These are phyloP conservation scores for Thermochaetoides thermophila DNA, from an alignment of 495 filamentous ascomycete genomes.

Conservation along the genomic window DNA sequence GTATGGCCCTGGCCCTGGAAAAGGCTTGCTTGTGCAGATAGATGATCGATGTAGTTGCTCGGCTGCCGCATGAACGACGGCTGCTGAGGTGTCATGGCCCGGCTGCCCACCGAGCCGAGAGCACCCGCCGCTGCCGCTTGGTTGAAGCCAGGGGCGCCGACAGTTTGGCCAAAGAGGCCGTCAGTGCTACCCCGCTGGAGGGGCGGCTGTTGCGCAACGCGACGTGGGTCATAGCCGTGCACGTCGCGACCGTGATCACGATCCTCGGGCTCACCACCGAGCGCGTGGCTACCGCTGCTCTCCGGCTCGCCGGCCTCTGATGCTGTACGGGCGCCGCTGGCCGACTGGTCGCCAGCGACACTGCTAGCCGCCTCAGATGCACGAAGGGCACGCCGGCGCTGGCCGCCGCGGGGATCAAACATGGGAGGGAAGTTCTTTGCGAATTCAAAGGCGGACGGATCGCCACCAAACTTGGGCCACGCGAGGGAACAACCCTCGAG, in stretches of 20 bases:
- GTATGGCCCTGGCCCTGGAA: conserved; percentile 68
- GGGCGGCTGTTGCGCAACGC: conserved; percentile 56
- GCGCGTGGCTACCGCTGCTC: conserved; percentile 66
- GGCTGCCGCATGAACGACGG: conserved; percentile 50
- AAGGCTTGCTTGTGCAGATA: conserved; percentile 33
- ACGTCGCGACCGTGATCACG: conserved; percentile 37
- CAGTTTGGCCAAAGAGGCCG: conserved; percentile 37
- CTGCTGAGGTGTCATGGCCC: conserved; percentile 72
- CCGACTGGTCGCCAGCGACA: conserved; percentile 37
- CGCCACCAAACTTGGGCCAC: conserved; percentile 13
- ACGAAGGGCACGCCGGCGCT: conserved; percentile 56
- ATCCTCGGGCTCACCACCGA: conserved; percentile 85
- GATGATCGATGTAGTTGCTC: conserved; percentile 42
- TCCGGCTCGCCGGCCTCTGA: conserved; percentile 46
- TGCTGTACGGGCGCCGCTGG: conserved; percentile 21
- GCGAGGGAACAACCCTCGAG: conserved; percentile 18
- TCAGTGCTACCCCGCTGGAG: conserved; percentile 48
- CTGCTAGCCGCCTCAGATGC: conserved; percentile 50
- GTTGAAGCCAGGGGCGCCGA: conserved; percentile 36
- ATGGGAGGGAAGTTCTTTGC: conserved; percentile 46
- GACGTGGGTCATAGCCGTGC: conserved; percentile 35
- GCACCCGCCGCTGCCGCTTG: conserved; percentile 32
- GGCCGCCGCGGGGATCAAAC: conserved; percentile 65
- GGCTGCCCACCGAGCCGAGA: conserved; percentile 42
- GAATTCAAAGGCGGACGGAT: conserved; percentile 16